These are phyloP conservation scores for Ochetophila trinervis DNA, from an alignment of 306 rosid genomes.

Conservation along the genomic window DNA sequence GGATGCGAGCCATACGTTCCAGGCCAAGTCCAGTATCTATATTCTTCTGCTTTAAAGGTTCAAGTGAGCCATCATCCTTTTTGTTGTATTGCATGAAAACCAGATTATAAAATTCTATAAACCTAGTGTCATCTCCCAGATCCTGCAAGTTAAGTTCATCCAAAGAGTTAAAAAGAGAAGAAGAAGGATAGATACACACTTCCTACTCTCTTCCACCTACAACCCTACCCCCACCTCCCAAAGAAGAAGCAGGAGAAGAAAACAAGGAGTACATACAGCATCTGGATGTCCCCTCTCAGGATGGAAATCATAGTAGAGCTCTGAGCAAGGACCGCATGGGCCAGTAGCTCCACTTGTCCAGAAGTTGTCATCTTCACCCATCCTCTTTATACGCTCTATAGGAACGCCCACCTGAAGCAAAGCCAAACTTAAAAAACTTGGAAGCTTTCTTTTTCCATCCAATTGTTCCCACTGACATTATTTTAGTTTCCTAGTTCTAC, in stretches of 20 bases:
- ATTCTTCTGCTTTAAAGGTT: slow-evolving; percentile 86
- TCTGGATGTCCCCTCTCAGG: slow-evolving; percentile 69
- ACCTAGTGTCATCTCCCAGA: slow-evolving; percentile 81
- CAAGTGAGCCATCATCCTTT: slow-evolving; percentile 78
- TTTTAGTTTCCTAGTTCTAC: not conserved
- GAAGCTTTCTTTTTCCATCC: not conserved
- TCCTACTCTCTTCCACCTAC: too few relatives aligned
- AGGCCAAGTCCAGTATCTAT: slow-evolving; percentile 96
- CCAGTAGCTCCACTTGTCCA: slow-evolving; percentile 92
- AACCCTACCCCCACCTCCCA: not conserved
- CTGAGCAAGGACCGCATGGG: slow-evolving; percentile 98
- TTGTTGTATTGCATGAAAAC: slow-evolving; percentile 96
- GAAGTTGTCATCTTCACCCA: slow-evolving; percentile 93
- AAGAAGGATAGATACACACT: not conserved
- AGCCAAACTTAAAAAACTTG: slow-evolving; percentile 13
- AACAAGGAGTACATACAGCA: slow-evolving; percentile 41
- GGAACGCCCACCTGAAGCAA: slow-evolving; percentile 78
- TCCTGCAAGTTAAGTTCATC: slow-evolving; percentile 55
- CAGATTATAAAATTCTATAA: slow-evolving; percentile 87
- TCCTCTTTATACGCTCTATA: slow-evolving; percentile 69
- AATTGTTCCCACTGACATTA: not conserved
- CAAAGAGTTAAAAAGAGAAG: not conserved
- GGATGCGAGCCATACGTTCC: slow-evolving; percentile 93
- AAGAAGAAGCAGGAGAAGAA: slow-evolving; percentile 10
- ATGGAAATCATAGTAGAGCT: slow-evolving; percentile 89